Evolutionary conservation across 1,139 yeast genomes (phyloP).

Genomic region (Meyerozyma smithsonii): DNA sequence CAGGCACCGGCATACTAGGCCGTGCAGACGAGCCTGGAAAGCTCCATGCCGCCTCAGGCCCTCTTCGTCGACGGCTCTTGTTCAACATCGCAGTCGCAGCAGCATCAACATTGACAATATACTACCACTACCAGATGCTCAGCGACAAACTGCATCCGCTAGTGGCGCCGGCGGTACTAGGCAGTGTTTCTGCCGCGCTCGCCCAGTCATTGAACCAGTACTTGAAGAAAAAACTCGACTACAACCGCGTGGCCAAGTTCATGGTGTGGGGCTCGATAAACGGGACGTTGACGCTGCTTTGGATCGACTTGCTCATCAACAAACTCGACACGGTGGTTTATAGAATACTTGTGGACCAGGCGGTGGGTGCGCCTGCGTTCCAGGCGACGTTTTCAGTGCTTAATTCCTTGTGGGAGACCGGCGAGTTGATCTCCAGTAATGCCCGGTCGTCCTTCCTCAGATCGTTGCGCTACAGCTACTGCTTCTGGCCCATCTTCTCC

Average conservation of each 20-base stretch:
- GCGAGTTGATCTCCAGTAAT: slow-evolving; percentile 24
- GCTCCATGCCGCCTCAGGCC: neutral
- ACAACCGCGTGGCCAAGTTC: slow-evolving; percentile 44
- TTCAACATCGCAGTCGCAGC: neutral
- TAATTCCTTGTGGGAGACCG: slow-evolving; percentile 54
- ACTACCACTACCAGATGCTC: neutral
- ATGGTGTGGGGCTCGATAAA: slow-evolving; percentile 59
- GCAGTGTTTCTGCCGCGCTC: slow-evolving; percentile 47
- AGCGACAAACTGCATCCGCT: neutral
- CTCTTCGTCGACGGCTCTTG: slow-evolving; percentile 3
- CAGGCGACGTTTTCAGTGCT: slow-evolving; percentile 48
- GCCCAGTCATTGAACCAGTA: slow-evolving; percentile 57
- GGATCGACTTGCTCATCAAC: slow-evolving; percentile 49
- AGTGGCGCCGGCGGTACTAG: slow-evolving; percentile 34
- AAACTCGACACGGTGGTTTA: slow-evolving; percentile 28
- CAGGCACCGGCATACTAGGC: neutral
- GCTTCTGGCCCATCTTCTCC: slow-evolving; percentile 59
- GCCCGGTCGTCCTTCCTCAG: slow-evolving; percentile 35
- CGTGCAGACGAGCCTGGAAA: neutral
- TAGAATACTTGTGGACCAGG: slow-evolving; percentile 49
- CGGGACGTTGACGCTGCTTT: slow-evolving; percentile 51
- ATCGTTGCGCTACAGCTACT: slow-evolving; percentile 48
- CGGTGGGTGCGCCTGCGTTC: slow-evolving; percentile 50
- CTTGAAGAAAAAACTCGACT: slow-evolving; percentile 34
- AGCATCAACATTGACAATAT: neutral